Evolutionary conservation across 2,329 filamentous ascomycete genomes (phyloP).

Genomic region (Aspergillus sclerotialis): DNA sequence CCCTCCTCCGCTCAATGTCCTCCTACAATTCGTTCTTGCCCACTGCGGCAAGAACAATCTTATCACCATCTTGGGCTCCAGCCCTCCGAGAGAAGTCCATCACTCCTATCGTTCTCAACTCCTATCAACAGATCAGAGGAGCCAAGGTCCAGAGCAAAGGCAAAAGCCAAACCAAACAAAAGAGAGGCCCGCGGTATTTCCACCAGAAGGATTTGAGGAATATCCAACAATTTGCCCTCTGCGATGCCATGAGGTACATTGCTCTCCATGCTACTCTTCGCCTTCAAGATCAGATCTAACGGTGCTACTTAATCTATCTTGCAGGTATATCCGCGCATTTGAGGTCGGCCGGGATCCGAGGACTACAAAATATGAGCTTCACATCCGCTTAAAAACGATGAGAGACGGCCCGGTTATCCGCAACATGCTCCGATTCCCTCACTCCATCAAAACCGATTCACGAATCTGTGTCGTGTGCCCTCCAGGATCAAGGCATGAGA

Average conservation of each 20-base stretch:
- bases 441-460: constrained; percentile 81
- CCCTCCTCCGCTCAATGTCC: constrained; percentile 21
- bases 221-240: constrained; percentile 69
- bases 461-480: constrained; percentile 86
- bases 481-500: constrained; percentile 67
- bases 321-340: constrained; percentile 79
- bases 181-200: constrained; percentile 62
- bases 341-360: constrained; percentile 78
- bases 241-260: constrained; percentile 77
- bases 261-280: constrained; percentile 7
- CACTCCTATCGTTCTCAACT: constrained; percentile 21
- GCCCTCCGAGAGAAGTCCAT: constrained; percentile 23
- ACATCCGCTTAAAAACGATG: constrained; percentile 72
- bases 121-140: constrained; percentile 30
- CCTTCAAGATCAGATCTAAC: constrained; percentile 3
- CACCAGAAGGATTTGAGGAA: constrained; percentile 56
- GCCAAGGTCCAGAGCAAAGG: constrained; percentile 32
- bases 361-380: constrained; percentile 78
- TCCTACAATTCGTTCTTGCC: constrained; percentile 28
- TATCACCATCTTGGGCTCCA: constrained; percentile 24
- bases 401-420: constrained; percentile 84
- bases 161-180: constrained; percentile 51
- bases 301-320: too few species aligned
- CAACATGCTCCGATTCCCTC: constrained; percentile 79
- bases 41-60: constrained; percentile 24